Base-by-base conservation (phyloP, 768 basidiomycete species). In the Mycena capillaripes region DNA sequence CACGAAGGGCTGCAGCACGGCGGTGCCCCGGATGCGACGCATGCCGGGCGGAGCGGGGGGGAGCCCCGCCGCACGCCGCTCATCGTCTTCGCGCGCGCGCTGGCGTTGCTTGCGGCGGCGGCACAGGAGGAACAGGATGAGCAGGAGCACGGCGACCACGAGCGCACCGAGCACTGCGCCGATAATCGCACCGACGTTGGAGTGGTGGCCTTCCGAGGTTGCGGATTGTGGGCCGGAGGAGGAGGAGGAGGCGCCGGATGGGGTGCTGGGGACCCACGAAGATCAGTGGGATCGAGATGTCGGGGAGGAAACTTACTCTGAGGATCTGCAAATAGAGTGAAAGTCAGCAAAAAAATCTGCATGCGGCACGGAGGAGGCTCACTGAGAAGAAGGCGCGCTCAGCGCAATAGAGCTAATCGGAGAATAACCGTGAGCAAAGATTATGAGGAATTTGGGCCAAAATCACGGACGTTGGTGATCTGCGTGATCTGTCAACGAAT, bases 141-240 rank as follows among this genome's bases (percentile, higher is more conserved):
- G 40, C 0, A 30, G 30, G 55, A 79, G 64, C 9, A 72, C 59
- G 8, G 72, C 42, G 27, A 78, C 68, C 34, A 76, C 56, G 34
- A 83, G 55, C 2, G 27, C 62, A 25, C 80, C 81, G 46, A 83
- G 30, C 17, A 81, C 73, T 27, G 73, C 78, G n/a, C 83, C 84
- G 10, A 79, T 75, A 30, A 85, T 81, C 14, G 73, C 73, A 14
- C 79, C 82, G 53, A 76, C 67, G 30, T 73, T 67, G 34, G 42
- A 42, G 29, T 57, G 63, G 67, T 69, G 62, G 17, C 56, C 0
- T 1, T 66, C 19, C 27, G 70, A 46, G 34, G 74, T 10, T 16
- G 70, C 29, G 16, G 64, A 36, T 40, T 53, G 50, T 16, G 68
- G 29, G 46, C 7, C n/a, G 60, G 53, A 2, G 52, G 23, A 10